Conservation (phyloP, 208 protist genomes). For the Acanthamoeba lenticulata region DNA sequence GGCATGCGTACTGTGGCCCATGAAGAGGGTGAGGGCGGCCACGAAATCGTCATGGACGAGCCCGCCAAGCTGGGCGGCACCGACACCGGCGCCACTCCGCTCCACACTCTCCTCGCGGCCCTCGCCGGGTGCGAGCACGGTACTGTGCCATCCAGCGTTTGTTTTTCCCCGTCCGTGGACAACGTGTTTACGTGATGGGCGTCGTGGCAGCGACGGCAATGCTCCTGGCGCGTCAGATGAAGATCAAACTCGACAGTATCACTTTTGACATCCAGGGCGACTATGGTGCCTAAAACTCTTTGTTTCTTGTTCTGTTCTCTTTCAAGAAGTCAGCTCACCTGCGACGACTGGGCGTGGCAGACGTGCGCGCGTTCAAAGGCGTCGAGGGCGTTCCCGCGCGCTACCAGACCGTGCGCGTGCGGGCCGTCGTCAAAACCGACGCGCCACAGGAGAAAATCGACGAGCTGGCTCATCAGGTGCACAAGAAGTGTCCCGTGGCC, state of each 20-base stretch:
- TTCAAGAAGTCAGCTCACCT: background rate
- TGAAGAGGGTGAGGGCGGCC: background rate
- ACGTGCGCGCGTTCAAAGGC: background rate
- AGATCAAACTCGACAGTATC: slow-evolving; percentile 24
- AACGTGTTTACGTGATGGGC: too few species aligned
- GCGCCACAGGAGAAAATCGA: background rate
- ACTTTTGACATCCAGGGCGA: slow-evolving; percentile 5
- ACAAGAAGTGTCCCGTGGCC: slow-evolving; percentile 23
- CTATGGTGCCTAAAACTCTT: background rate
- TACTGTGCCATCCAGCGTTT: background rate
- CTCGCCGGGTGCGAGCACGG: slow-evolving; percentile 40
- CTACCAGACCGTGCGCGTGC: background rate
- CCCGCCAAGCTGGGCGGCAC: slow-evolving; percentile 3
- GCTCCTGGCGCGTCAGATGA: slow-evolving; percentile 6
- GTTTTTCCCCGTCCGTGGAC: background rate
- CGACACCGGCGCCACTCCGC: slow-evolving; percentile 9
- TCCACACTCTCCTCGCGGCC: slow-evolving; percentile 21
- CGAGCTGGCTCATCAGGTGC: background rate
- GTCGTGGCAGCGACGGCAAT: background rate
- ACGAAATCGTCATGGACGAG: slow-evolving; percentile 2
- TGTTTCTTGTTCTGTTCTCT: background rate
- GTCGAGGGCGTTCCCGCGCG: background rate
- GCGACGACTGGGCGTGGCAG: background rate
- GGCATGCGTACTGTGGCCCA: background rate
- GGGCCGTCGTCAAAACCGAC: background rate